Base-by-base conservation (phyloP, 305 asterid species). In the Fraxinus albicans region DNA sequence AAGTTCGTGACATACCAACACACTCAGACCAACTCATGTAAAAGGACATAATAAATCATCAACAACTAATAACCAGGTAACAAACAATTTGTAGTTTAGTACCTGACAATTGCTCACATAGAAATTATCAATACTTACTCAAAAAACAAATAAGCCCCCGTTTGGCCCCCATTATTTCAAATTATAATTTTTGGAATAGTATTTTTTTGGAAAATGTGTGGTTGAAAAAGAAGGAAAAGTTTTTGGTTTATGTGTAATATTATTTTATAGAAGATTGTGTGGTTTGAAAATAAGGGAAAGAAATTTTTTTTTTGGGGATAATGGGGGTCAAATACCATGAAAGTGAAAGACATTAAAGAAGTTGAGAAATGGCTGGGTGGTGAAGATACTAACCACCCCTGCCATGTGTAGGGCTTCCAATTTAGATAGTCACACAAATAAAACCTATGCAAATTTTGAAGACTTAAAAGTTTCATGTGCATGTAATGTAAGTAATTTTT, bases 1-100 rank as follows among this genome's bases (percentile, higher is more conserved):
- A 83, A 50, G 82, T 69, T 78, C 36, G 81, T 21, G 83, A 17
- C 79, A 75, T 60, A 47, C 73, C 80, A 84, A 77, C 9, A 55
- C 69, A 70, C 27, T 21, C 47, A 42, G 67, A 88, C 25, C 33
- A 82, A 76, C 55, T 25, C 72, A 55, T n/a, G 8, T 60, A 50
- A 38, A 63, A 38, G 81, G 35, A 36, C 69, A 29, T 75, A 29
- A 67, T 72, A 79, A 53, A 42, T 81, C 15, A 60, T 8, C 4
- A 9, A 13, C 9, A 4, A 21, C 13, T 60, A 21, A 21, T 60
- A 60, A 60, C 70, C 70, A 21, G 25, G 31, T 60, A 60, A 60
- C 25, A 60, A 60, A 60, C 29, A 19, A 60, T 21, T 5, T 21
- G 70, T 19, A 60, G 70, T 19, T 19, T 60, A 60, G 31, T 60